Evolutionary conservation across 192 early-diverging fungal species (phyloP).

Genomic region (Coemansia sp.): DNA sequence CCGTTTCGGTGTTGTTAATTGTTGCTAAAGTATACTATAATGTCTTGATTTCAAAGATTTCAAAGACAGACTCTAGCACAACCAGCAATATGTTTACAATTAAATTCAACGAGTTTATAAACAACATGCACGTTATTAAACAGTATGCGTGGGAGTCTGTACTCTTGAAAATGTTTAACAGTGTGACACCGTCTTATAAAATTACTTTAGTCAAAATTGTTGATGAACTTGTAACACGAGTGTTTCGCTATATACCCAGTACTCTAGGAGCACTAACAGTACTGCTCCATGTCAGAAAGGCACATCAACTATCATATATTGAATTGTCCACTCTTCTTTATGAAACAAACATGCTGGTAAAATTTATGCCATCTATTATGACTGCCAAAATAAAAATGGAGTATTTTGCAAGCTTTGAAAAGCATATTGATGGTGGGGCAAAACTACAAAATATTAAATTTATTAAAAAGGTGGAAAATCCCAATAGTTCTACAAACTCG

Average conservation of each 20-base stretch:
- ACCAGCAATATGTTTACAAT: not conserved
- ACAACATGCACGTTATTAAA: not conserved
- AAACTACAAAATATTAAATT: not conserved
- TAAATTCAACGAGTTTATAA: not conserved
- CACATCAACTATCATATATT: not conserved
- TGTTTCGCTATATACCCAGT: not conserved
- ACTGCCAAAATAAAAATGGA: not conserved
- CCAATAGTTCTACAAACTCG: not conserved
- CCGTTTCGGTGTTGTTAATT: not conserved
- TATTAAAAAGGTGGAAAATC: not conserved
- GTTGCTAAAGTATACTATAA: not conserved
- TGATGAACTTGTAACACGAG: not conserved
- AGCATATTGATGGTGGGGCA: not conserved
- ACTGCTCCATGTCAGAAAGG: not conserved
- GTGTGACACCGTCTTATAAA: not conserved
- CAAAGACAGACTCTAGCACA: not conserved
- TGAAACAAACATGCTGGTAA: not conserved
- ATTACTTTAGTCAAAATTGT: not conserved
- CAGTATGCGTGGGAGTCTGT: not conserved
- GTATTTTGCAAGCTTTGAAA: not conserved
- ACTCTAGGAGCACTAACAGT: not conserved
- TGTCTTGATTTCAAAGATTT: not conserved
- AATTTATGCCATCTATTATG: not conserved
- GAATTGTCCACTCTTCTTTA: not conserved
- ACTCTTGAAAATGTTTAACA: not conserved